phyloP scores from a whole-genome alignment of 78 protist genomes.

The Dictyostelium citrinum region DNA sequence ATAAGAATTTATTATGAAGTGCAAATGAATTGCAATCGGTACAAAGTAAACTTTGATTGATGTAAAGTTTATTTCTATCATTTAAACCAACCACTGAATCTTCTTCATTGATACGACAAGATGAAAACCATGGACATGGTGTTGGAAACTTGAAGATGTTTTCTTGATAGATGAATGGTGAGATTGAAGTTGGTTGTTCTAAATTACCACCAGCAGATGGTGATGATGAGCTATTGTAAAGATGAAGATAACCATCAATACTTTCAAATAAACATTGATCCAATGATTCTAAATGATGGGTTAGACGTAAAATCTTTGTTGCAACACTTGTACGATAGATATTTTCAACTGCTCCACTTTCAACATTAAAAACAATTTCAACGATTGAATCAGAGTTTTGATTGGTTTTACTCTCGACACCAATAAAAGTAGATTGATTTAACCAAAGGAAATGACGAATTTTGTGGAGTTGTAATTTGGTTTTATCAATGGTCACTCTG shows the following conservation, averaged over 20 bases:
- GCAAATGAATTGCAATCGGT: conserved; percentile 79
- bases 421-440: background rate
- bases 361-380: background rate
- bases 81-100: conserved; percentile 69
- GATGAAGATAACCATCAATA: conserved; percentile 34
- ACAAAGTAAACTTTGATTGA: conserved; percentile 28
- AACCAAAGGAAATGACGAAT: conserved; percentile 58
- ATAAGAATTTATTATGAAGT: conserved; percentile 76
- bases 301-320: background rate
- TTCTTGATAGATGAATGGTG: conserved; percentile 29
- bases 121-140: conserved; percentile 47
- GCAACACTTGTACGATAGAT: background rate
- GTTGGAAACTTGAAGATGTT: conserved; percentile 53
- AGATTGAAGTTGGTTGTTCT: background rate
- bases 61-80: conserved; percentile 24
- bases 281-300: background rate
- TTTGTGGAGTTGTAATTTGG: background rate
- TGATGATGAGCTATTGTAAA: background rate
- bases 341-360: background rate
- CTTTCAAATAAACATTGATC: conserved; percentile 51
- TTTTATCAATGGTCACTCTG: background rate
- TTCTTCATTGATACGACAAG: background rate
- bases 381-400: background rate
- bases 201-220: background rate
- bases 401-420: conserved; percentile 17